Evolutionary conservation across 805 yeast species (phyloP), one percentile per base, ranked within the genome.

Genomic region (Candida incommunis): DNA sequence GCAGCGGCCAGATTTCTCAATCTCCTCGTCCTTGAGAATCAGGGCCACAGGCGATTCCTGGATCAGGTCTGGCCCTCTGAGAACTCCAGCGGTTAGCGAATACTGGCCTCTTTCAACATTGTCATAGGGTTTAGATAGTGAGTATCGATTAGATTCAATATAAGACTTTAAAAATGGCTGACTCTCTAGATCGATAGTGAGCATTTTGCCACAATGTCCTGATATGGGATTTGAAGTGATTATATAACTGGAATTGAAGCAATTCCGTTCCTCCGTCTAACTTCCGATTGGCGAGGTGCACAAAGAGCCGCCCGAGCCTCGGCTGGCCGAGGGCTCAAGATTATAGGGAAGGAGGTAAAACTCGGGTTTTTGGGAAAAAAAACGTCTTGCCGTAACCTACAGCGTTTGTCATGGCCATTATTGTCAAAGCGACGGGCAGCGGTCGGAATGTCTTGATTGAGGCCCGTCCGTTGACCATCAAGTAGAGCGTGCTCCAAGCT

Each of bases 401-500:
- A 11, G 82, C 74, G 57, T 82, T 83, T 16, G 74, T 71, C 7
- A 74, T 58, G 1, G 92, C 85, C 43, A 76, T 66, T 2, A 72
- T 58, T 23, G 78, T 64, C 40, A 86, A 64, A 4, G 71, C 65
- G 41, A 83, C 54, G 31, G 78, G 76, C 42, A 78, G 78, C 43
- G 75, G 69, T 46, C 75, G 64, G 11, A 82, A 67, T 4, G 76
- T 71, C 34, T 69, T 70, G 18, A 61, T 40, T 3, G 58, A 47
- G 3, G 50, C 48, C 27, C 46, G 45, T 1, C 86, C 85, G 56
- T 84, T 83, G 15, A 80, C 84, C 11, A 87, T 58, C 47, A 80
- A 57, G 55, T 84, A 88, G 47, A 87, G 61, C 4, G 82, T 60
- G 4, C 84, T 75, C 95, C 96, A 88, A 2, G 92, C 94, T 54